A percentile compares a stretch with the other conserved stretches of the same genome.
phyloP scores from a whole-genome alignment of 163 green algal genomes.

The Volvox carteri region DNA sequence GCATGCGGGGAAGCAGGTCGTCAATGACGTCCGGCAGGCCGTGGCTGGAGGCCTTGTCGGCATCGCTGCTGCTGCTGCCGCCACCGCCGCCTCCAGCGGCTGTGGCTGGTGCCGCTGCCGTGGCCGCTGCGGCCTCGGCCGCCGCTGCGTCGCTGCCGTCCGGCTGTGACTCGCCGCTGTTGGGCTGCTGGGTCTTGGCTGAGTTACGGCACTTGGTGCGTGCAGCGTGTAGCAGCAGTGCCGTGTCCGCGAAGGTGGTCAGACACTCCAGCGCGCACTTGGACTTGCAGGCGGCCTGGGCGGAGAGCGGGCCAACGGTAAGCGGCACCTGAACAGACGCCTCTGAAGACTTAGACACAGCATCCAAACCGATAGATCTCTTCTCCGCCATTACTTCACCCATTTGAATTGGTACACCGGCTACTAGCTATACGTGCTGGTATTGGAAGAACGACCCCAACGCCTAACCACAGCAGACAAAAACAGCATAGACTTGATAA shows the following conservation, averaged over 20 bases:
- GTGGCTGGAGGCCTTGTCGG: conserved; percentile 21
- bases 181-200: background rate
- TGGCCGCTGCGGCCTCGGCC: background rate
- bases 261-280: conserved; percentile 78
- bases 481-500: background rate
- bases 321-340: no score
- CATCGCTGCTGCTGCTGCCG: background rate
- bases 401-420: no score
- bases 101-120: background rate
- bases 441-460: no score
- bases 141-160: background rate
- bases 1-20: conserved; percentile 84
- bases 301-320: no score
- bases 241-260: conserved; percentile 86
- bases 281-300: conserved; percentile 39
- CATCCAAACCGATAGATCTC: no score
- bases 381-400: no score
- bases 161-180: background rate
- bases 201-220: conserved; percentile 26
- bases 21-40: conserved; percentile 78
- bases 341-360: no score
- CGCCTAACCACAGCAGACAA: background rate
- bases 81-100: background rate
- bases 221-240: conserved; percentile 75
- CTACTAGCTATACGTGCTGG: no score